Conservation (phyloP, 75 land plant genomes). For the Picea sitchensis region DNA sequence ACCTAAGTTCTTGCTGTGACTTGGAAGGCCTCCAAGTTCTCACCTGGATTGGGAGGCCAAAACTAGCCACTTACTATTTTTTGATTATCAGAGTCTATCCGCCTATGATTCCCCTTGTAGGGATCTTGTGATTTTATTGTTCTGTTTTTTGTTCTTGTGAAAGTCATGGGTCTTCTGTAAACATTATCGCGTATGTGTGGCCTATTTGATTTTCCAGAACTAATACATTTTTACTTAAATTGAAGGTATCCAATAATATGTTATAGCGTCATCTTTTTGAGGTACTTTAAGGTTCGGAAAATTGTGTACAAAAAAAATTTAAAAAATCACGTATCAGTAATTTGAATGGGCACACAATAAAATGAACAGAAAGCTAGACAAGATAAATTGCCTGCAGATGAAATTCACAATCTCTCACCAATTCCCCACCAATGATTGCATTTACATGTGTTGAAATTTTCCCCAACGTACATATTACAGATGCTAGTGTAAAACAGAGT, state of each 20-base stretch:
- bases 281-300: background rate
- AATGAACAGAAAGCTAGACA: background rate
- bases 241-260: background rate
- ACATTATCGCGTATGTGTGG: background rate
- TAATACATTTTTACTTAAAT: background rate
- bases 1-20: too few species aligned
- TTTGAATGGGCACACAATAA: background rate
- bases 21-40: too few species aligned
- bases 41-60: too few species aligned
- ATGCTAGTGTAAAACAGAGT: slow-evolving; percentile 6
- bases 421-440: slow-evolving; percentile 6
- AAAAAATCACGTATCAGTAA: background rate
- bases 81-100: too few species aligned
- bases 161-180: background rate
- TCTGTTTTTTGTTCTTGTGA: background rate
- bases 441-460: slow-evolving; percentile 8
- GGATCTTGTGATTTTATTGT: too few species aligned
- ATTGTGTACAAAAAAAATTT: background rate
- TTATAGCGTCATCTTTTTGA: background rate
- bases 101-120: too few species aligned
- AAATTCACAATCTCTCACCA: background rate
- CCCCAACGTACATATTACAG: background rate
- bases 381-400: background rate
- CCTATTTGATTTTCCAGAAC: background rate
- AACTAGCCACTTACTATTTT: too few species aligned